Percentiles rank a stretch among this genome's conserved stretches.
These are phyloP conservation scores for Blastobotrys niveus DNA, from an alignment of 1,139 yeast species.

Conservation along the genomic window DNA sequence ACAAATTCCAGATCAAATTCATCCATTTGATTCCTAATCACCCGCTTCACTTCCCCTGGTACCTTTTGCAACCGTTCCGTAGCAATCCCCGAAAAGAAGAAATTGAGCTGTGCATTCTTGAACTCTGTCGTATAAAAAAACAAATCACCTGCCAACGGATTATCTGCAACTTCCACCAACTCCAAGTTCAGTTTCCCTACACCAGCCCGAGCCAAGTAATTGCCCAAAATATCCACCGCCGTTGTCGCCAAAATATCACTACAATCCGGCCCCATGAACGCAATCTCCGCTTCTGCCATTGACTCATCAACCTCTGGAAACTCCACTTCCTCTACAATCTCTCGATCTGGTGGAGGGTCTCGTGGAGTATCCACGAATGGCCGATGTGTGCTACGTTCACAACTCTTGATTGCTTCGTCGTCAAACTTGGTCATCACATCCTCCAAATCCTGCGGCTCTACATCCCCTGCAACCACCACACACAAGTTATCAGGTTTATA, in stretches of 20 bases:
- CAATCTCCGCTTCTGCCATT: constrained; percentile 65
- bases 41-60: constrained; percentile 45
- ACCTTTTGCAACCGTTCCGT: constrained; percentile 52
- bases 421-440: constrained; percentile 61
- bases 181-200: constrained; percentile 62
- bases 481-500: constrained; percentile 84
- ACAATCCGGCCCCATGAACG: constrained; percentile 80
- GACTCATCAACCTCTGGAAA: constrained; percentile 90
- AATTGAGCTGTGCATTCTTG: constrained; percentile 50
- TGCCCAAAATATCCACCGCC: constrained; percentile 68
- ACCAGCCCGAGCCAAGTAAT: constrained; percentile 59
- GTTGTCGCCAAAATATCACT: constrained; percentile 48
- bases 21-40: constrained; percentile 48
- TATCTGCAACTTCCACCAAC: constrained; percentile 72
- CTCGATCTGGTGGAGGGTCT: constrained; percentile 38
- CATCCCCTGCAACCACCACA: constrained; percentile 75
- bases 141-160: constrained; percentile 76
- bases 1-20: constrained; percentile 61
- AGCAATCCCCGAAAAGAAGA: constrained; percentile 72
- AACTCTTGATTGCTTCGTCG: constrained; percentile 42
- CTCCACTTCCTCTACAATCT: constrained; percentile 47
- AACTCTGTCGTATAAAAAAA: constrained; percentile 62
- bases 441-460: constrained; percentile 68
- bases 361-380: constrained; percentile 78
- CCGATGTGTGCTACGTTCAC: constrained; percentile 42